phyloP scores from a whole-genome alignment of 2,329 filamentous ascomycete species.

The Camillea tinctor region DNA sequence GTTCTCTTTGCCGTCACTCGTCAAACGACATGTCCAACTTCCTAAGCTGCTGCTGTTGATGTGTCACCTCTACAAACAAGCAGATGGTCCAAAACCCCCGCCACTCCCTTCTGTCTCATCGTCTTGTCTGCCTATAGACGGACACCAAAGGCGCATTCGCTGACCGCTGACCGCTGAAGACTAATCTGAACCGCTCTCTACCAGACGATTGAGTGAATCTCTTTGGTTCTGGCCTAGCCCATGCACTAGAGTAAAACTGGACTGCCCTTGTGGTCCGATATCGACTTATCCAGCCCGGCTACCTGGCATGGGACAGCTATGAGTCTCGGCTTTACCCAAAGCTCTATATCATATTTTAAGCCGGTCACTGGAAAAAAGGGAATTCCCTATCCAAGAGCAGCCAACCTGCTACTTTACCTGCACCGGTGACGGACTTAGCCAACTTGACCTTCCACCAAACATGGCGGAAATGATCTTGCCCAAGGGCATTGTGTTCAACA shows the following conservation, averaged over 20 bases:
- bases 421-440: constrained; percentile 11
- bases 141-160: constrained; percentile 15
- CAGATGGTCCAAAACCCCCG: constrained; percentile 19
- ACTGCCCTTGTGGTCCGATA: constrained; percentile 20
- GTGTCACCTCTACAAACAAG: constrained; percentile 23
- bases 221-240: constrained; percentile 21
- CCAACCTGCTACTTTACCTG: constrained; percentile 14
- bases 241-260: constrained; percentile 23
- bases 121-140: constrained; percentile 11
- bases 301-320: constrained; percentile 22
- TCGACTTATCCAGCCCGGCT: constrained; percentile 18
- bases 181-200: neutral
- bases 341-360: constrained; percentile 14
- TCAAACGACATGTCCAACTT: constrained; percentile 6
- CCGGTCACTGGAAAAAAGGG: constrained; percentile 16
- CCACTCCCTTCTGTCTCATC: constrained; percentile 17
- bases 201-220: constrained; percentile 5
- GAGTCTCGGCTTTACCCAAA: constrained; percentile 17
- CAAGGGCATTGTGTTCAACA: constrained; percentile 57
- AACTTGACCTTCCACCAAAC: constrained; percentile 27
- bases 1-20: constrained; percentile 10
- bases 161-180: constrained; percentile 14
- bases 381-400: constrained; percentile 13
- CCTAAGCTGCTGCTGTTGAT: constrained; percentile 15
- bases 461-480: constrained; percentile 47